Percentiles rank a stretch among this genome's conserved stretches.
phyloP scores from a whole-genome alignment of 23 red algal species.

The Gracilaria vermiculophylla region DNA sequence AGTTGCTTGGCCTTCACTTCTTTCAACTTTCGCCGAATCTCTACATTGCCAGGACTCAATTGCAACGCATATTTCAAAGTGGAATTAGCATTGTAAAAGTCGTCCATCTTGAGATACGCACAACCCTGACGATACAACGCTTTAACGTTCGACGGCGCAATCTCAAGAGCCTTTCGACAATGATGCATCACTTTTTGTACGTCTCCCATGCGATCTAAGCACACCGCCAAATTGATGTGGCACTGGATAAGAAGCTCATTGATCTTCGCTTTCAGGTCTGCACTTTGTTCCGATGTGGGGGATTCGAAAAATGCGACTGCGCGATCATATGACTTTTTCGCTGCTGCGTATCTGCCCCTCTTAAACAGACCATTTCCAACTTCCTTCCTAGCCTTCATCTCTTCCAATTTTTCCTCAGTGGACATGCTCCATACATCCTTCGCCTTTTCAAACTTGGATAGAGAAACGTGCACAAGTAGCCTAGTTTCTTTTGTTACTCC shows the following conservation, averaged over 20 bases:
- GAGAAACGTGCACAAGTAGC: slow-evolving; percentile 44
- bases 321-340: slow-evolving; percentile 84
- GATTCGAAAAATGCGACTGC: slow-evolving; percentile 77
- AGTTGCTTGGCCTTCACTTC: slow-evolving; percentile 57
- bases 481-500: slow-evolving; percentile 17
- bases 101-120: slow-evolving; percentile 65
- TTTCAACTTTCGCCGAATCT: slow-evolving; percentile 65
- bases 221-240: slow-evolving; percentile 82
- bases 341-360: slow-evolving; percentile 54
- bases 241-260: slow-evolving; percentile 72
- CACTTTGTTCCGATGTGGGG: slow-evolving; percentile 70
- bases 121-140: slow-evolving; percentile 72
- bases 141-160: slow-evolving; percentile 81
- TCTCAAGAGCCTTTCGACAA: slow-evolving; percentile 85
- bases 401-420: slow-evolving; percentile 81
- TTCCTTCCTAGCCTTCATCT: slow-evolving; percentile 70
- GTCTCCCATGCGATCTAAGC: slow-evolving; percentile 70
- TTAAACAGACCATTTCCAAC: slow-evolving; percentile 87
- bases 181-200: slow-evolving; percentile 68
- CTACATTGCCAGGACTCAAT: slow-evolving; percentile 66
- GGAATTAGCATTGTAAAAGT: slow-evolving; percentile 69
- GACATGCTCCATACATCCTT: slow-evolving; percentile 92
- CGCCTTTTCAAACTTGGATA: slow-evolving; percentile 78
- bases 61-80: slow-evolving; percentile 71
- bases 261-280: slow-evolving; percentile 76